Conservation (phyloP, 192 early-diverging fungal species). For the Polychytrium aggregatum region DNA sequence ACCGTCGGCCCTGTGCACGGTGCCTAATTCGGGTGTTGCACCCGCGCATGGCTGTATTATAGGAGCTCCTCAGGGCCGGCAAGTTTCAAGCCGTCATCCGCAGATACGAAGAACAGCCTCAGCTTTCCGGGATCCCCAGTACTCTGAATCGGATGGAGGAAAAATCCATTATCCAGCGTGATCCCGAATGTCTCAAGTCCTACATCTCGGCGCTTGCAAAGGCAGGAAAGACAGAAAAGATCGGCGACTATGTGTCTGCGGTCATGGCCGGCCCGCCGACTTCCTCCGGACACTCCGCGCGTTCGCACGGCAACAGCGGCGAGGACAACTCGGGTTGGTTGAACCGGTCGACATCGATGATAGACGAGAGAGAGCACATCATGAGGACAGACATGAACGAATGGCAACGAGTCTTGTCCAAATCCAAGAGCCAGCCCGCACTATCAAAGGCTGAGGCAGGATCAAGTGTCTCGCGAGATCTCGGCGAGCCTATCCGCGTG, state of each 20-base stretch:
- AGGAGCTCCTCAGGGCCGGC: constrained; percentile 18
- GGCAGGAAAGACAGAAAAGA: constrained; percentile 20
- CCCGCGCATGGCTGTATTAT: too few relatives aligned
- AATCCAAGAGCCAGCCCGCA: neutral
- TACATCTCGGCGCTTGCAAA: constrained; percentile 24
- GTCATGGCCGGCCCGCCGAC: neutral
- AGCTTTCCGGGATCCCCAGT: constrained; percentile 11
- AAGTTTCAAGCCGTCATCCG: constrained; percentile 19
- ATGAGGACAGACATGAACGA: constrained; percentile 8
- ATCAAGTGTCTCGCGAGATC: neutral
- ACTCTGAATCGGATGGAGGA: constrained; percentile 5
- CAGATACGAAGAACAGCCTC: constrained; percentile 35
- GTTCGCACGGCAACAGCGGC: constrained; percentile 3
- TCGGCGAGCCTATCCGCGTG: constrained; percentile 31
- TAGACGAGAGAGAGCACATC: constrained; percentile 20
- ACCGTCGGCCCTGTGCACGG: too few relatives aligned
- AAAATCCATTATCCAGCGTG: constrained; percentile 15
- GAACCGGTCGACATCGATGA: neutral
- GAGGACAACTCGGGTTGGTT: neutral
- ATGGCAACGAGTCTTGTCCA: constrained; percentile 13
- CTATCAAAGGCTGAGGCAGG: neutral
- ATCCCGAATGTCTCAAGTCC: constrained; percentile 19
- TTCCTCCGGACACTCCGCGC: neutral
- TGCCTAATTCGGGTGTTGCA: neutral
- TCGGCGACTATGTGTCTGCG: constrained; percentile 10